Base-by-base conservation (phyloP, 331 rosid species). In the Malus hybrid region DNA sequence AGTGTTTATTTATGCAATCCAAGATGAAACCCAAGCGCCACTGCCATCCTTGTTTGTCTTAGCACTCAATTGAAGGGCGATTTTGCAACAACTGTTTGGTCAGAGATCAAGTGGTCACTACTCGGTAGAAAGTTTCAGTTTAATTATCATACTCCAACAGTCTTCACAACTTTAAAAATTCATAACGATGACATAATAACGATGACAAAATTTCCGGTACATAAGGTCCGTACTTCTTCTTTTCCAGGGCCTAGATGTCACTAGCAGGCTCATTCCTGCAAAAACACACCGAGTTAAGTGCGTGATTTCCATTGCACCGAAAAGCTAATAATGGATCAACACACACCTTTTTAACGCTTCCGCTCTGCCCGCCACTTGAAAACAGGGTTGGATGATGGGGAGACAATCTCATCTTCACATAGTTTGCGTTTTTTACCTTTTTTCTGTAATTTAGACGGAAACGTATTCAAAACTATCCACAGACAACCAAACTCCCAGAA, bases 341-440 rank as follows among this genome's bases (percentile, higher is more conserved):
- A 22, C 22, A 22, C 22, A 22, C 22, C 22, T 22, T 22, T 22
- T 22, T 22, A 22, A 59, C 86, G 88, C 78, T 89, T 93, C 42
- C 96, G 87, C 82, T 93, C 98, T 39, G 87, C 59, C 73, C 88
- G 83, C 97, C 97, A 91, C 72, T 87, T 89, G 89, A 79, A 91
- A 31, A 88, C 91, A 0, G 92, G 89, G 73, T 80, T 81, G 48
- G 79, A 28, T 39, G 90, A 87, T 39, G 92, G 93, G 72, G 50
- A 16, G 36, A 83, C 78, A 55, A 93, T 78, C 89, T 93, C 97
- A 32, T 89, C 93, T 78, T 89, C 96, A 1, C 85, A 83, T 3
- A 91, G 85, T 80, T 88, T 93, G 50, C 97, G 92, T 73, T 88
- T 91, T 62, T 78, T 86, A 61, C 90, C 98, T 56, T 85, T 86